These are phyloP conservation scores for Penicillium sp. DNA, from an alignment of 2,329 filamentous ascomycete species.

Conservation along the genomic window DNA sequence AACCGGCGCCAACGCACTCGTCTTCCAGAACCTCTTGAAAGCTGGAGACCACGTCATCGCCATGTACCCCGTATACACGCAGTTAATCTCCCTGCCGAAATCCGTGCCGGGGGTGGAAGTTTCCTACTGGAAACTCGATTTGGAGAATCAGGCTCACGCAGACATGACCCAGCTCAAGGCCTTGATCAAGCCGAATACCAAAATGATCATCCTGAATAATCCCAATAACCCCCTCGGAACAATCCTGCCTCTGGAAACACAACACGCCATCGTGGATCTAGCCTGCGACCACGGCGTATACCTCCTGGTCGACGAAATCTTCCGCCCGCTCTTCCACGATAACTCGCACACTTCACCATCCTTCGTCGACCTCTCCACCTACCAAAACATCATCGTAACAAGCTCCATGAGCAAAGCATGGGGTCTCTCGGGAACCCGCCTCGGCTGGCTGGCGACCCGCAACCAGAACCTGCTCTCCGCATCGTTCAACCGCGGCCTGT, in stretches of 20 bases:
- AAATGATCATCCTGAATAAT: constrained; percentile 16
- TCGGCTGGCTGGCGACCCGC: constrained; percentile 12
- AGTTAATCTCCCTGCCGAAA: constrained; percentile 8
- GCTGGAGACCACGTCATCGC: constrained; percentile 13
- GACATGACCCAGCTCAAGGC: constrained; percentile 1
- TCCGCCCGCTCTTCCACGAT: constrained; percentile 10
- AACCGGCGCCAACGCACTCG: constrained; percentile 13
- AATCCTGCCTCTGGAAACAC: background rate
- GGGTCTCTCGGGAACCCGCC: constrained; percentile 10
- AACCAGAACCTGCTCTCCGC: background rate
- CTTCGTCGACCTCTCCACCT: constrained; percentile 4
- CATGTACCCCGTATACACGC: constrained; percentile 14
- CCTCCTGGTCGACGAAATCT: constrained; percentile 14
- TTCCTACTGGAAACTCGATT: constrained; percentile 8
- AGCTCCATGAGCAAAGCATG: constrained; percentile 17
- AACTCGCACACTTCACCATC: background rate
- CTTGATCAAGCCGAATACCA: constrained; percentile 9
- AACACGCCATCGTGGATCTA: constrained; percentile 6
- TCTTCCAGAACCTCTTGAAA: constrained; percentile 11
- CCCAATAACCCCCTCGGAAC: constrained; percentile 16
- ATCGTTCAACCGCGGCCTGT: constrained; percentile 2
- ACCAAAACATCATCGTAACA: constrained; percentile 8
- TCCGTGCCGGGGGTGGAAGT: constrained; percentile 4
- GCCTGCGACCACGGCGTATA: constrained; percentile 1
- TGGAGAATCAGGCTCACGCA: background rate